A percentile compares a stretch with the other conserved stretches of the same genome.
Conservation (phyloP, 2,329 filamentous ascomycete genomes). For the Fusarium sp. region DNA sequence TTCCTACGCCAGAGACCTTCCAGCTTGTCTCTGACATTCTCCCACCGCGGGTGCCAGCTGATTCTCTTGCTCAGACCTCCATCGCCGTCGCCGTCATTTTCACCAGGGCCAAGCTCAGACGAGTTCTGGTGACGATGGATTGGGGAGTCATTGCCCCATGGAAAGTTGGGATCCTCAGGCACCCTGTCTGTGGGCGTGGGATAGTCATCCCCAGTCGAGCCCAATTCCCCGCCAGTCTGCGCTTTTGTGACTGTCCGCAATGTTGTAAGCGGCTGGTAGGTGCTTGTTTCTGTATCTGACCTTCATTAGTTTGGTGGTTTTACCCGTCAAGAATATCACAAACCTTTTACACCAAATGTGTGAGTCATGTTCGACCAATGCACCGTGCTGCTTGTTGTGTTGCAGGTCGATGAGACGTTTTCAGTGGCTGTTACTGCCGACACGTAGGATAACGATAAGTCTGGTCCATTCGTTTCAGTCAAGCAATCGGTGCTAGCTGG, state of each 20-base stretch:
- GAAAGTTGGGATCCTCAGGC: conserved; percentile 48
- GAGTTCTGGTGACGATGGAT: conserved; percentile 50
- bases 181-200: conserved; percentile 35
- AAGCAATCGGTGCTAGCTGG: conserved; percentile 27
- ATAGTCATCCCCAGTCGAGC: conserved; percentile 13
- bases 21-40: conserved; percentile 22
- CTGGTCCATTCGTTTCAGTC: background rate
- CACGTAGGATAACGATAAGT: conserved; percentile 18
- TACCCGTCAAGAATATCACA: conserved; percentile 1
- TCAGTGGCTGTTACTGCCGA: conserved; percentile 8
- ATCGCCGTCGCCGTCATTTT: conserved; percentile 11
- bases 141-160: conserved; percentile 51
- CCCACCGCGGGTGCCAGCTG: conserved; percentile 27
- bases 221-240: background rate
- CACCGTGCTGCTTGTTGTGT: conserved; percentile 34
- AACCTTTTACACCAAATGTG: conserved; percentile 24
- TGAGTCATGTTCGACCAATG: conserved; percentile 34
- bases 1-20: conserved; percentile 27
- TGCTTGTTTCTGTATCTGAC: conserved; percentile 9
- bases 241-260: conserved; percentile 35
- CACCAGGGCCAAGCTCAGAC: conserved; percentile 40
- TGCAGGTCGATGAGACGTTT: conserved; percentile 34
- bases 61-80: conserved; percentile 10
- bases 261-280: conserved; percentile 30
- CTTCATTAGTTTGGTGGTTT: conserved; percentile 4